Evolutionary conservation across 176 grass and related monocot genomes (phyloP).

Genomic region (Carex cristatella): DNA sequence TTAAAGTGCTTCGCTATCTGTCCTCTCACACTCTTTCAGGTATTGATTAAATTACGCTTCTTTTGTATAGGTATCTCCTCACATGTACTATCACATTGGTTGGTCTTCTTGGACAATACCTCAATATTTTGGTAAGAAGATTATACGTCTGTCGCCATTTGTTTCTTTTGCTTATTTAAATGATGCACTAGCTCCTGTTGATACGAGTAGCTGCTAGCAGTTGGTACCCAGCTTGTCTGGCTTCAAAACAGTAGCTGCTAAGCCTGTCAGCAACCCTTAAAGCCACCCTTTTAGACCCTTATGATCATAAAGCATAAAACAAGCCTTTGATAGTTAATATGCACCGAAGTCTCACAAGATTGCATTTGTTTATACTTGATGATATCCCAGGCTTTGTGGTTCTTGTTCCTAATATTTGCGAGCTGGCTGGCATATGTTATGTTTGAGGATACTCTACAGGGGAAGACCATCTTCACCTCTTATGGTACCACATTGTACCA

Average conservation of each 20-base stretch:
- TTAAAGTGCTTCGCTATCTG: not conserved
- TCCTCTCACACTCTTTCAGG: not conserved
- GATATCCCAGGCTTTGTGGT: conserved; percentile 62
- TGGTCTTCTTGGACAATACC: conserved; percentile 74
- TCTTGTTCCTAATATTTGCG: conserved; percentile 85
- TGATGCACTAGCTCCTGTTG: not conserved
- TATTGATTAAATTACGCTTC: conserved; percentile 2
- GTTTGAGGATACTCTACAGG: conserved; percentile 90
- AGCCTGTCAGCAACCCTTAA: not conserved
- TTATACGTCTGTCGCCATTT: not conserved
- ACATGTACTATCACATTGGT: conserved; percentile 69
- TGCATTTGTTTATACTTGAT: not conserved
- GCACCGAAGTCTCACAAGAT: not conserved
- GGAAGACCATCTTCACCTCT: conserved; percentile 66
- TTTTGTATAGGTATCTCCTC: conserved; percentile 60
- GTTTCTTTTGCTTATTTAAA: not conserved
- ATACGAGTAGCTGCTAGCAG: not conserved
- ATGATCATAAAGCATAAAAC: not conserved
- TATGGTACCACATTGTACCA: conserved; percentile 82
- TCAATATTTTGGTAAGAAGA: conserved; percentile 84
- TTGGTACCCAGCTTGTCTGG: not conserved
- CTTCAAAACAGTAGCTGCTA: not conserved
- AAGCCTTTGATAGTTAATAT: not conserved
- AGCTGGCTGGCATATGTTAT: conserved; percentile 96
- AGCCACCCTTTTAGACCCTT: not conserved